Conservation (phyloP, 202 grass and related monocot genomes). For the Bolboschoenoplectus hybrid region DNA sequence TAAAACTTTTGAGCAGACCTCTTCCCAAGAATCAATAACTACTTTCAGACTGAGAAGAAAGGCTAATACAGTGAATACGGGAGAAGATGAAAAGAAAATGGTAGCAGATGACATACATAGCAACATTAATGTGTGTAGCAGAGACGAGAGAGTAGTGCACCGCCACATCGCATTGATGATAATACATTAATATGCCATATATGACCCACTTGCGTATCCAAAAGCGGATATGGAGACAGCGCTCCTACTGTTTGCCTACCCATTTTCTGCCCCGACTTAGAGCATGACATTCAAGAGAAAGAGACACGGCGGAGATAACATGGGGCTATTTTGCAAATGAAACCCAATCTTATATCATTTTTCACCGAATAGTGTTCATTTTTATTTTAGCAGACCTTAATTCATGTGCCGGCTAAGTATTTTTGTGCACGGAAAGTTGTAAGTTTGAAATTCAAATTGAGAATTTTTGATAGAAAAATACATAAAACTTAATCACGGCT, state of each 20-base stretch:
- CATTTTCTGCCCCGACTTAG: conserved; percentile 27
- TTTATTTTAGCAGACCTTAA: no score
- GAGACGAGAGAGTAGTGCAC: background rate
- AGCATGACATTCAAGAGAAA: conserved; percentile 20
- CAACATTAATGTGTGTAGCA: background rate
- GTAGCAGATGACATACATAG: background rate
- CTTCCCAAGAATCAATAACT: background rate
- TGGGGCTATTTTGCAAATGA: background rate
- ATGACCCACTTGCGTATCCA: background rate
- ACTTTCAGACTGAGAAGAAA: background rate
- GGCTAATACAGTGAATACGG: background rate
- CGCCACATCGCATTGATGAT: background rate
- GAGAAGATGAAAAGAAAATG: background rate
- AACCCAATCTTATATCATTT: background rate
- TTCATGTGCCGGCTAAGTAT: no score
- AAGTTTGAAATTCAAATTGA: no score
- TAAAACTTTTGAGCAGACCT: background rate
- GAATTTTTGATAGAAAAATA: no score
- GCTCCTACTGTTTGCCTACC: background rate
- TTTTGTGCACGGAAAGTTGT: no score
- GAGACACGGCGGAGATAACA: conserved; percentile 3
- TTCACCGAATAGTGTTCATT: background rate
- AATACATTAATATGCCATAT: background rate
- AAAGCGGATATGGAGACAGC: conserved; percentile 6
- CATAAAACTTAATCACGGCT: no score